Evolutionary conservation across 1,139 yeast genomes (phyloP).

Genomic region (Zygoascus meyerae): DNA sequence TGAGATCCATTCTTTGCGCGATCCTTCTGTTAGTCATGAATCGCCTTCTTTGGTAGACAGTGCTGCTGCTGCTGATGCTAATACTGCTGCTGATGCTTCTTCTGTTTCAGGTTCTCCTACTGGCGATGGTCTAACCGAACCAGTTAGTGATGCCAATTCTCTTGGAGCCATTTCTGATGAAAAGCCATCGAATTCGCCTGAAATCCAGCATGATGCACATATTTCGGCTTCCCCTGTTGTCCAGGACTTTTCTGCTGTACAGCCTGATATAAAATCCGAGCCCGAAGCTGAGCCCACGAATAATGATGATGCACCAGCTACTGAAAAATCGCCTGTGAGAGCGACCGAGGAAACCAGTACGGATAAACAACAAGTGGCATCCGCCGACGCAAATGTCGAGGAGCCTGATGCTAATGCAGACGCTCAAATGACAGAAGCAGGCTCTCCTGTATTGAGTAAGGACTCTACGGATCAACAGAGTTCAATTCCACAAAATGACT

Average conservation of each 20-base stretch:
- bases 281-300: not conserved
- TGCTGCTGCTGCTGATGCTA: not conserved
- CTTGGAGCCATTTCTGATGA: not conserved
- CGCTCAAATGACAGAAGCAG: not conserved
- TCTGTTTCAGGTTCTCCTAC: slow-evolving; percentile 62
- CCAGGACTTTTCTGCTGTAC: not conserved
- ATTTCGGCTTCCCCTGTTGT: not conserved
- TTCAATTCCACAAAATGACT: not conserved
- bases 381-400: not conserved
- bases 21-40: not conserved
- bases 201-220: not conserved
- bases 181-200: not conserved
- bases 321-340: too few species aligned
- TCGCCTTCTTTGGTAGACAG: too few species aligned
- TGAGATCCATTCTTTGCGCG: not conserved
- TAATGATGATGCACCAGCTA: too few species aligned
- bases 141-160: slow-evolving; percentile 46
- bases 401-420: not conserved
- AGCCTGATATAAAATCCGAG: not conserved
- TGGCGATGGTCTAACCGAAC: slow-evolving; percentile 63
- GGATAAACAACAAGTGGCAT: too few species aligned
- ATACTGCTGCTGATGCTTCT: slow-evolving; percentile 14
- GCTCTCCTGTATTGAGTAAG: too few species aligned
- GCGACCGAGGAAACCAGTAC: too few species aligned
- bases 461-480: not conserved